Conservation (phyloP, 2,329 filamentous ascomycete species). For the Curvularia sp. region DNA sequence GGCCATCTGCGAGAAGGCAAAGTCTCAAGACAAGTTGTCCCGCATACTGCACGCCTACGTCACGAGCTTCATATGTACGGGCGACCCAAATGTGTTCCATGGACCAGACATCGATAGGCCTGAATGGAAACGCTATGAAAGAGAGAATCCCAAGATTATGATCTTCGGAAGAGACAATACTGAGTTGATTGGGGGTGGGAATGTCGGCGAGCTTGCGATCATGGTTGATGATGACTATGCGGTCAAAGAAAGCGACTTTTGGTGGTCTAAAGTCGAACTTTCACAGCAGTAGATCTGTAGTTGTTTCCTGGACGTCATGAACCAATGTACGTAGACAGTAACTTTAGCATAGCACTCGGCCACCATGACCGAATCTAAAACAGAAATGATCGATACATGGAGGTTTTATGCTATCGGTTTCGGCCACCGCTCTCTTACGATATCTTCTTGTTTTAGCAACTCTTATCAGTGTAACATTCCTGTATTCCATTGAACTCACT, state of each 20-base stretch:
- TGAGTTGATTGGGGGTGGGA: conserved; percentile 54
- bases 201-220: conserved; percentile 48
- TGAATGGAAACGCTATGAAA: conserved; percentile 32
- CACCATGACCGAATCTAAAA: background rate
- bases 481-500: background rate
- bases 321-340: background rate
- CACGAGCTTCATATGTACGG: conserved; percentile 43
- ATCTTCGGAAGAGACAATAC: conserved; percentile 69
- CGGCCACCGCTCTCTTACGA: no score
- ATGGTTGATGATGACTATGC: conserved; percentile 54
- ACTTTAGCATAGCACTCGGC: background rate
- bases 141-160: conserved; percentile 39
- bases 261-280: conserved; percentile 61
- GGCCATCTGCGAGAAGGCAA: conserved; percentile 27
- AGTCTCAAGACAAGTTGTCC: conserved; percentile 41
- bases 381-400: no score
- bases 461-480: no score
- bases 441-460: no score
- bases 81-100: conserved; percentile 39
- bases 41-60: conserved; percentile 42
- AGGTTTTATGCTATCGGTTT: no score
- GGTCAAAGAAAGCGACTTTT: conserved; percentile 63
- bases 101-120: conserved; percentile 21
- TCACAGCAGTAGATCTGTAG: conserved; percentile 38
- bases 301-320: background rate